A percentile compares a stretch with the other conserved stretches of the same genome.
phyloP scores from a whole-genome alignment of 2,329 filamentous ascomycete genomes.

The Ambrosiella xylebori region DNA sequence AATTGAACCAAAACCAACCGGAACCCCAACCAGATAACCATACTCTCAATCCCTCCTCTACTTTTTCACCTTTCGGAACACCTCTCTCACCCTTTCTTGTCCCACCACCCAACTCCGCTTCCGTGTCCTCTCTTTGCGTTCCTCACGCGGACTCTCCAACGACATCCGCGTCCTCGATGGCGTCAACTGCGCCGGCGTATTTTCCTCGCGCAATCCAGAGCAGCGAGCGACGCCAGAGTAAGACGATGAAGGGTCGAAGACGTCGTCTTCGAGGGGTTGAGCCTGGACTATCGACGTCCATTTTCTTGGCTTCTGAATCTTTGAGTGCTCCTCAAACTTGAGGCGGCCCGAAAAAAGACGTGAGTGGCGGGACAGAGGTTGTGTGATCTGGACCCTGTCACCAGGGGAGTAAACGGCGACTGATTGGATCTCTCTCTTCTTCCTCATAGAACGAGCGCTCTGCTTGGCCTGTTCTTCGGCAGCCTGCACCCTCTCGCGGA shows the following conservation, averaged over 20 bases:
- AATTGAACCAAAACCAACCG: no score
- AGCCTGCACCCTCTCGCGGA: conserved; percentile 1
- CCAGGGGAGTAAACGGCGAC: no score
- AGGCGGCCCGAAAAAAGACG: no score
- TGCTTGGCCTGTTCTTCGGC: no score
- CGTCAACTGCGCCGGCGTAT: not conserved
- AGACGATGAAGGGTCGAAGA: not conserved
- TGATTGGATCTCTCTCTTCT: no score
- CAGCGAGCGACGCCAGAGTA: not conserved
- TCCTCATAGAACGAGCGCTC: no score
- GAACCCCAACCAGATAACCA: no score
- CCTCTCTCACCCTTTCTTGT: no score
- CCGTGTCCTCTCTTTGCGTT: not conserved
- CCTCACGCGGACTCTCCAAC: not conserved
- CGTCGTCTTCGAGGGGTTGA: not conserved
- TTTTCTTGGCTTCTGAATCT: not conserved
- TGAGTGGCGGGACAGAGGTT: no score
- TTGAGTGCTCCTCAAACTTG: not conserved
- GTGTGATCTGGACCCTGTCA: no score
- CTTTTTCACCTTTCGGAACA: no score
- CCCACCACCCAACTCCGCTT: not conserved
- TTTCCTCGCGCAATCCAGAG: not conserved
- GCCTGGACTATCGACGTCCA: not conserved
- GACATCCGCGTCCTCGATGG: not conserved
- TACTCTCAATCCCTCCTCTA: no score